Conservation (phyloP, 2,329 filamentous ascomycete species). For the Chaetomium sp. region DNA sequence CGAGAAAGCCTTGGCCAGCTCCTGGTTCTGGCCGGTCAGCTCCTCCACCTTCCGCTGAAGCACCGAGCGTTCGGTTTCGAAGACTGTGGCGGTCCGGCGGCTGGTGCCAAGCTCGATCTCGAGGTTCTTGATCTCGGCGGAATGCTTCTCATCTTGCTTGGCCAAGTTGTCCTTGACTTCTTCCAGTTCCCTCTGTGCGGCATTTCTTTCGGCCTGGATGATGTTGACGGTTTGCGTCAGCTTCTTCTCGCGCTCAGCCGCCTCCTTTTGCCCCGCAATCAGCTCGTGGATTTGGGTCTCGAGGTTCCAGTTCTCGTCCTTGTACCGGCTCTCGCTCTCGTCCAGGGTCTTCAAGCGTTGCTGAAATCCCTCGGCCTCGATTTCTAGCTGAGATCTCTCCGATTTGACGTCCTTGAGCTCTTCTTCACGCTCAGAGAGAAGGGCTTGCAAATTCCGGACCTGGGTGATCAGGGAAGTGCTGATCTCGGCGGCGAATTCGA, state of each 20-base stretch:
- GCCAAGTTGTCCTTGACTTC: slow-evolving; percentile 80
- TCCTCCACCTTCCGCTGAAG: slow-evolving; percentile 88
- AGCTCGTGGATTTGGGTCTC: slow-evolving; percentile 91
- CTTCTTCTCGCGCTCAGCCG: slow-evolving; percentile 80
- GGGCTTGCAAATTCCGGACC: slow-evolving; percentile 82
- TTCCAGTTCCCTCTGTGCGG: slow-evolving; percentile 82
- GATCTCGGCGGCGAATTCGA: slow-evolving; percentile 98
- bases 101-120: slow-evolving; percentile 85
- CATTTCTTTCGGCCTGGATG: slow-evolving; percentile 72
- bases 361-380: slow-evolving; percentile 76
- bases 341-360: slow-evolving; percentile 82
- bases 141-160: slow-evolving; percentile 79
- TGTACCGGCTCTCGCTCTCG: slow-evolving; percentile 93
- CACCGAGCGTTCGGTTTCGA: slow-evolving; percentile 75
- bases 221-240: slow-evolving; percentile 72
- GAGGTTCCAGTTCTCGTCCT: slow-evolving; percentile 97
- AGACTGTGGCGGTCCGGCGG: slow-evolving; percentile 75
- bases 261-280: slow-evolving; percentile 71
- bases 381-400: slow-evolving; percentile 78
- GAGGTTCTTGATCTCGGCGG: slow-evolving; percentile 74
- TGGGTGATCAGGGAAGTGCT: slow-evolving; percentile 93
- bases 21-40: slow-evolving; percentile 83
- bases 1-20: slow-evolving; percentile 82
- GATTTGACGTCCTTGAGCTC: slow-evolving; percentile 72
- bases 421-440: slow-evolving; percentile 86